A percentile compares a stretch with the other conserved stretches of the same genome.
Evolutionary conservation across 106 monocot genomes (phyloP).

Genomic region (Allium fistulosum): DNA sequence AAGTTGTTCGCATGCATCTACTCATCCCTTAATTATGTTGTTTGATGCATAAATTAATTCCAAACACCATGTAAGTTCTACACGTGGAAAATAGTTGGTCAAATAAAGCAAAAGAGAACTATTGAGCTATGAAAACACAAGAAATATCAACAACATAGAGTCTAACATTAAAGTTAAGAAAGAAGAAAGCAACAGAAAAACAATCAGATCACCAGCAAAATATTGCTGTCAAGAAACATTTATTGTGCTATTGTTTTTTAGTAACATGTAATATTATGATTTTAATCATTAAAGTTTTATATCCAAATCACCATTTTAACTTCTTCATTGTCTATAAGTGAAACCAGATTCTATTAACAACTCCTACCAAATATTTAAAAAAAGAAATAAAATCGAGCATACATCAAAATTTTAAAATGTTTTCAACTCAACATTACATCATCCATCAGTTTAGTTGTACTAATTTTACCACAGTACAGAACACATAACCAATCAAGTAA

Average conservation of each 20-base stretch:
- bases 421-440: neutral
- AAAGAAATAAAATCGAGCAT: neutral
- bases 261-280: neutral
- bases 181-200: neutral
- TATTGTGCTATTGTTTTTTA: neutral
- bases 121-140: neutral
- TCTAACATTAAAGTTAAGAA: neutral
- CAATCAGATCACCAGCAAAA: neutral
- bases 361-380: constrained; percentile 5
- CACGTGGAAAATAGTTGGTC: too few relatives aligned
- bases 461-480: neutral
- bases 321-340: neutral
- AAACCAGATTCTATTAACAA: constrained; percentile 4
- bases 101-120: too few relatives aligned
- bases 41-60: too few relatives aligned
- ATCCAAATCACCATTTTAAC: neutral
- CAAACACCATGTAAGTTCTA: too few relatives aligned
- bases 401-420: too few relatives aligned
- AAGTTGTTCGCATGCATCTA: too few relatives aligned
- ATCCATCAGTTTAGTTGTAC: neutral
- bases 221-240: neutral
- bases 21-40: too few relatives aligned
- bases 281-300: constrained; percentile 1
- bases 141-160: neutral
- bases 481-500: neutral